Evolutionary conservation across 805 yeast genomes (phyloP).

Genomic region (Wickerhamiella cacticola): DNA sequence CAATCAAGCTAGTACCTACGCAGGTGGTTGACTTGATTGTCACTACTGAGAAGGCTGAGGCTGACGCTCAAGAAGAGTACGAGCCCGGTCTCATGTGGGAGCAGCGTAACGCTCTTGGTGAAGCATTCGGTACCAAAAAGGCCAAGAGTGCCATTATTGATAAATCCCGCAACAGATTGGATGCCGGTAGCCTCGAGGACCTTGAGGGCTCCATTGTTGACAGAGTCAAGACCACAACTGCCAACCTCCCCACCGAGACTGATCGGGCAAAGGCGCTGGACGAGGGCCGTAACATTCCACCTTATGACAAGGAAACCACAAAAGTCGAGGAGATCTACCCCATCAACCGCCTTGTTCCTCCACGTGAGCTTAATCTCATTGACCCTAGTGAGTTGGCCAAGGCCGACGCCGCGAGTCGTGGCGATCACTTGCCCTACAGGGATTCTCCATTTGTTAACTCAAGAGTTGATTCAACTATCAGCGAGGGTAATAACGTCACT

Average conservation of each 20-base stretch:
- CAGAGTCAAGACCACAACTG: constrained; percentile 57
- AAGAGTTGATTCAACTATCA: constrained; percentile 25
- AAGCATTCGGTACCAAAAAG: constrained; percentile 92
- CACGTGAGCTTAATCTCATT: constrained; percentile 48
- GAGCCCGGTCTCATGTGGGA: constrained; percentile 35
- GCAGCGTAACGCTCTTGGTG: constrained; percentile 79
- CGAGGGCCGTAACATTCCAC: constrained; percentile 74
- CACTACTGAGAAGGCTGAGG: constrained; percentile 43
- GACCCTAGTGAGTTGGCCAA: constrained; percentile 47
- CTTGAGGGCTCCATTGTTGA: constrained; percentile 74
- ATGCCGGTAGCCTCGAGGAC: constrained; percentile 64
- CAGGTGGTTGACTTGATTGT: constrained; percentile 55
- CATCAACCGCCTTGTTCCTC: constrained; percentile 54
- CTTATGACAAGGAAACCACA: constrained; percentile 64
- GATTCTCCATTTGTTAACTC: constrained; percentile 46
- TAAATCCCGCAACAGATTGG: constrained; percentile 72
- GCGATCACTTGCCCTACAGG: constrained; percentile 50
- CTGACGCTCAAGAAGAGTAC: constrained; percentile 47
- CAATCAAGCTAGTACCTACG: constrained; percentile 51
- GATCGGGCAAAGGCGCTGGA: constrained; percentile 46
- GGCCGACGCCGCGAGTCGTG: constrained; percentile 42
- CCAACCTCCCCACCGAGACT: constrained; percentile 57
- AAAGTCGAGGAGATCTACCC: constrained; percentile 76
- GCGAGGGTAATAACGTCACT: constrained; percentile 38
- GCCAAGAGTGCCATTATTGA: constrained; percentile 84